Base-by-base conservation (phyloP, 768 basidiomycete genomes). In the Tylopilus plumbeoviolaceoides region DNA sequence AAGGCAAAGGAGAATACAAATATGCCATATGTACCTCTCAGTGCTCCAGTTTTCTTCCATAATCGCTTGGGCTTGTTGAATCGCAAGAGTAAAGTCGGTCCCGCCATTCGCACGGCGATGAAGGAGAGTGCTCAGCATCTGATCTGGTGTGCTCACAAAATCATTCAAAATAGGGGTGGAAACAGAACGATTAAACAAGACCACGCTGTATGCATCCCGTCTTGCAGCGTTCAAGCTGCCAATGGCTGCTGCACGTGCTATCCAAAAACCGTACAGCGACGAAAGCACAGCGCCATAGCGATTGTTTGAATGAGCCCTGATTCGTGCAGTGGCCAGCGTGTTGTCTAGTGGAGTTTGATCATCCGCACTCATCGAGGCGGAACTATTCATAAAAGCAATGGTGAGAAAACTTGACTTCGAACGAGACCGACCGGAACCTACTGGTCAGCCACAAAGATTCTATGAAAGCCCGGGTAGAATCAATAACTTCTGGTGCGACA, bases 211-310 rank as follows among this genome's bases (percentile, higher is more conserved):
- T 1, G 83, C 71, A 53, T 84, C 84, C 27, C 73, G 66, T 25
- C 79, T 73, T 0, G 58, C 63, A 18, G 61, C 61, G 38, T 68
- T 65, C 4, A 60, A 50, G 27, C 44, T 51, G 1, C 59, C 33
- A 51, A 73, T 46, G 2, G 76, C 75, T 14, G 72, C 65, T 12
- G 73, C 70, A 4, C 83, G 74, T 0, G 84, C 75, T 14, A 66
- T 55, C 83, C 83, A 85, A 61, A 85, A 85, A 15, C 70, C 68
- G 49, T 81, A 63, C 9, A 84, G 57, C 0, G 83, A 76, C 0
- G 81, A 79, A 38, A 78, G 78, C 1, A 83, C 84, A 1, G 83
- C 81, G 1, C 83, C 83, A 17, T 83, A 72, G 25, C 83, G 68
- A 56, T 85, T 78, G 52, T 80, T 63, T 38, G 70, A 66, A 0